Conservation (phyloP, 2,329 filamentous ascomycete genomes). For the Didymella lethalis region DNA sequence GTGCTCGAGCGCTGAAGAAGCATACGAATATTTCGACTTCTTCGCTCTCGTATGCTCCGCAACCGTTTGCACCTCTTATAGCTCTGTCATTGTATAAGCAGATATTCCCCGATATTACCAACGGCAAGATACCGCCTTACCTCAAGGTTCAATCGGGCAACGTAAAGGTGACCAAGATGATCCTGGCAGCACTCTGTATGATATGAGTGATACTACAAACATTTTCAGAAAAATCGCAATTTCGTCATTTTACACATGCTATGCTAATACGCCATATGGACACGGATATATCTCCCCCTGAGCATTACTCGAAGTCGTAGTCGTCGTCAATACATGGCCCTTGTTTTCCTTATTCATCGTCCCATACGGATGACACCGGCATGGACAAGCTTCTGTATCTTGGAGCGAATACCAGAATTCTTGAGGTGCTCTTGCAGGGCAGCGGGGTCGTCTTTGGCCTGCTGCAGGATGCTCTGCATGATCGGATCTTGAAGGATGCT, state of each 20-base stretch:
- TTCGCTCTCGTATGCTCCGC: slow-evolving; percentile 39
- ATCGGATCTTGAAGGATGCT: slow-evolving; percentile 91
- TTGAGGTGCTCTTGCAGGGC: slow-evolving; percentile 97
- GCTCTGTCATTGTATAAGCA: slow-evolving; percentile 45
- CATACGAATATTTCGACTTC: slow-evolving; percentile 30
- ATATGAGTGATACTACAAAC: slow-evolving; percentile 52
- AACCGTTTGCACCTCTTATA: slow-evolving; percentile 42
- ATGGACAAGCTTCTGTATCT: slow-evolving; percentile 94
- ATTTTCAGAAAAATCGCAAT: neutral
- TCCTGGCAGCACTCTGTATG: slow-evolving; percentile 50
- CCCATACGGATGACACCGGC: slow-evolving; percentile 90
- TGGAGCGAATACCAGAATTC: slow-evolving; percentile 82
- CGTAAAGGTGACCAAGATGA: slow-evolving; percentile 44
- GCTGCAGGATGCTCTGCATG: slow-evolving; percentile 97
- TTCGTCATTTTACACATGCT: slow-evolving; percentile 27
- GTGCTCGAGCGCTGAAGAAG: slow-evolving; percentile 11
- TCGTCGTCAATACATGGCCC: slow-evolving; percentile 14
- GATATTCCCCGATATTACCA: slow-evolving; percentile 36
- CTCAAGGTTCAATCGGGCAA: slow-evolving; percentile 30
- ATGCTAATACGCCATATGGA: slow-evolving; percentile 29
- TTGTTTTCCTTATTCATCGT: slow-evolving; percentile 44
- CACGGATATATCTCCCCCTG: slow-evolving; percentile 8
- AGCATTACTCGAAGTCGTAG: slow-evolving; percentile 20
- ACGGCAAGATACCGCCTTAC: slow-evolving; percentile 36
- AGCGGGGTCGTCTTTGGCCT: slow-evolving; percentile 91